phyloP scores from a whole-genome alignment of 371 early-diverging fungal genomes.

The Rhizomucor miehei region DNA sequence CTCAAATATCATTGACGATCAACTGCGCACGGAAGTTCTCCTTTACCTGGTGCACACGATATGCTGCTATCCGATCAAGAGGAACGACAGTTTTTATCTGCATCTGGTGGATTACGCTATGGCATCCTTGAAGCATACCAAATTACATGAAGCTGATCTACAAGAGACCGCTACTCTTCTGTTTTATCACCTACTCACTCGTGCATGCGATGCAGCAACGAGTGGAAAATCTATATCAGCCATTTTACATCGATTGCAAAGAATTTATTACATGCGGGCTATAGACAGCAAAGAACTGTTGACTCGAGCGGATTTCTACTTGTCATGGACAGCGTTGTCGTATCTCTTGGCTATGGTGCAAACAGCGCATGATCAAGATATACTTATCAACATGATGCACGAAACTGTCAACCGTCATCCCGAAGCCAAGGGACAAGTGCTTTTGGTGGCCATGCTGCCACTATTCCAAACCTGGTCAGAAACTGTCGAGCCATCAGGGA shows the following conservation, averaged over 20 bases:
- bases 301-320: conserved; percentile 8
- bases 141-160: conserved; percentile 9
- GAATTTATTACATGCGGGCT: conserved; percentile 6
- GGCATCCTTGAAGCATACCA: conserved; percentile 5
- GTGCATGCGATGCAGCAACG: conserved; percentile 21
- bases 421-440: background rate
- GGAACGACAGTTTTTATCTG: conserved; percentile 4
- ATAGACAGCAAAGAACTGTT: conserved; percentile 6
- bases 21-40: conserved; percentile 2
- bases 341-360: conserved; percentile 43
- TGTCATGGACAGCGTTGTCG: conserved; percentile 41
- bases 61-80: conserved; percentile 1
- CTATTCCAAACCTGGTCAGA: conserved; percentile 54
- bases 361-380: conserved; percentile 45
- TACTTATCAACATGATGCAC: conserved; percentile 33
- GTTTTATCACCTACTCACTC: conserved; percentile 18
- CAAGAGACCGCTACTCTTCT: conserved; percentile 11
- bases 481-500: conserved; percentile 11
- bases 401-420: background rate
- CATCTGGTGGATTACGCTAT: conserved; percentile 5
- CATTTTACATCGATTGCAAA: conserved; percentile 16
- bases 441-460: conserved; percentile 44
- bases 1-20: background rate
- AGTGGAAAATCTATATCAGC: conserved; percentile 12
- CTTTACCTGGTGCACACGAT: background rate